Evolutionary conservation across 2,329 filamentous ascomycete species (phyloP), one percentile per base, ranked within the genome.

Genomic region (Neurospora sp.): DNA sequence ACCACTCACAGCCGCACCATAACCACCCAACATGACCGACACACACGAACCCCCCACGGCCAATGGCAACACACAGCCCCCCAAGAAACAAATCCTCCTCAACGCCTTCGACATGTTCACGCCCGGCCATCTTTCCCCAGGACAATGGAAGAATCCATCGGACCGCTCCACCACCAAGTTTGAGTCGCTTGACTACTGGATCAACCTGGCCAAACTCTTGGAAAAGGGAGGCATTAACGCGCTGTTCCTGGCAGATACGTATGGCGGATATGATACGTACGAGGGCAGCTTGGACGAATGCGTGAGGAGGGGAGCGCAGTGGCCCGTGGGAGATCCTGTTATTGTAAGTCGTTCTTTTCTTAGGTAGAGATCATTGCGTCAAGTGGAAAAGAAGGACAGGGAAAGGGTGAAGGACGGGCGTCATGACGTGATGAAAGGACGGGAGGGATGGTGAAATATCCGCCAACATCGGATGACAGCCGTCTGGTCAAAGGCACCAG

Each of bases 31-130:
- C 42, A 71, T 70, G 70, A 33, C 68, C 6, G 38, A 68, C 7
- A 68, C 28, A 3, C 40, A 70, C 5, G 23, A 66, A 6, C 15
- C n/a, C 23, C 38, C 58, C 28, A 10, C 39, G 46, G 23, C 33
- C 5, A 66, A 66, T 28, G 68, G 66, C 67, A 1, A 4, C 33
- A 23, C 19, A 0, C 43, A n/a, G 23, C 68, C 36, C 38, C 75
- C 72, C 6, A 85, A 83, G 76, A 87, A 86, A 73, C 82, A 85
- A 36, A 89, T 90, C 15, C 76, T 90, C 6, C 80, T 90, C 66
- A 90, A 90, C 79, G 88, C 87, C 2, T 90, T 90, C 73, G 88
- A 90, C 71, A 90, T 90, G 87, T 87, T 83, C 2, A 89, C 87
- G 0, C 83, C 90, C 6, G 88, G 88, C 2, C 89, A 91, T 76